Conservation (phyloP, 1,284 basidiomycete genomes). For the Cutaneotrichosporon cavernicola region DNA sequence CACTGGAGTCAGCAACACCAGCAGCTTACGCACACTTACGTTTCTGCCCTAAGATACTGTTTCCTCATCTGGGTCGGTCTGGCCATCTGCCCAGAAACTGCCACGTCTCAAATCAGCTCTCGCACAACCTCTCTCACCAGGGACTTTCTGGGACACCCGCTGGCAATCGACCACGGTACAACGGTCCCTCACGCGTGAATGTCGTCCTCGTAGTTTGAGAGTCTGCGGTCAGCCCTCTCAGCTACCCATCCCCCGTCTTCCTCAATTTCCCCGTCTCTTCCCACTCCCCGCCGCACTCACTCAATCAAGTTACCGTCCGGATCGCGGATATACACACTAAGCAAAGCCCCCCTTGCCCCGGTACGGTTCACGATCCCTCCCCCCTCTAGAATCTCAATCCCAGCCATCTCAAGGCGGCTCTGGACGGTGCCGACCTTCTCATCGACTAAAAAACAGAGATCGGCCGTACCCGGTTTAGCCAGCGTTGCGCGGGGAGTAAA, state of each 20-base stretch:
- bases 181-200: not conserved
- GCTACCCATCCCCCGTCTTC: too few species aligned
- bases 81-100: too few species aligned
- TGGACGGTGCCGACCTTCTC: slow-evolving; percentile 18
- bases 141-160: too few species aligned
- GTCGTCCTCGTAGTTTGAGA: slow-evolving; percentile 15
- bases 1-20: too few species aligned
- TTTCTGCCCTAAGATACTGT: too few species aligned
- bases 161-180: too few species aligned
- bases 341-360: slow-evolving; percentile 21
- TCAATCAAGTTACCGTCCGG: slow-evolving; percentile 29
- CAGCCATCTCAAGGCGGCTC: slow-evolving; percentile 9
- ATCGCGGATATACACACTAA: slow-evolving; percentile 27
- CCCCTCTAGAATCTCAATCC: slow-evolving; percentile 27
- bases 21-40: too few species aligned
- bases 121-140: too few species aligned
- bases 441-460: slow-evolving; percentile 22
- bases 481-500: slow-evolving; percentile 21
- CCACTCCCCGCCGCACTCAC: slow-evolving; percentile 9
- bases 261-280: too few species aligned
- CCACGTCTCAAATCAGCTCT: too few species aligned
- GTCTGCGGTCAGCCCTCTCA: slow-evolving; percentile 1
- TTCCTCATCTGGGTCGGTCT: too few species aligned
- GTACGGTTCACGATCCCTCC: slow-evolving; percentile 29
- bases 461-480: slow-evolving; percentile 16